Base-by-base conservation (phyloP, 2,329 filamentous ascomycete genomes). In the Neonectria punicea region DNA sequence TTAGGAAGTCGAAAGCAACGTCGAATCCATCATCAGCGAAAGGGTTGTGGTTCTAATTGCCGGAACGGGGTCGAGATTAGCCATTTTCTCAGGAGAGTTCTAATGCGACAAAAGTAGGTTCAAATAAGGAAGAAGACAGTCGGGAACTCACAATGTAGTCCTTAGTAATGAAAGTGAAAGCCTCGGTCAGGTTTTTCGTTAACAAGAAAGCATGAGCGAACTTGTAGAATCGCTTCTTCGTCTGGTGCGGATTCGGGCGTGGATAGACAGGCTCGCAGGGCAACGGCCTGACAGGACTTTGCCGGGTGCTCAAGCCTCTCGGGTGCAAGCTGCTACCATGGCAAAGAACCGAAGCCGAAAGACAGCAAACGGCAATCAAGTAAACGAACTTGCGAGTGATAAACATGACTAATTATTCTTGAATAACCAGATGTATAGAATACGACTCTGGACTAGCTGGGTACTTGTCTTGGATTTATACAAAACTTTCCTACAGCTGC, bases 121-220 rank as follows among this genome's bases (percentile, higher is more conserved):
- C 6, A 16, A 39, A 6, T 6, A 9, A 1, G 2, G 1, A 16
- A 6, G 5, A n/a, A 3, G 36, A 39, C 39, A 9, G 30, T 28
- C 18, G 14, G 2, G 4, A 13, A 39, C 56, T 51, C 25, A 58
- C 56, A 25, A 18, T 58, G 9, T 58, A 58, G 16, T 30, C 20
- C 1, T 32, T 32, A 11, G 44, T 14, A n/a, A 58, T 58, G 5
- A 51, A 58, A 4, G 14, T 7, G 22, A 58, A 58, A 14, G 56
- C 56, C 20, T 51, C 56, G 3, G 56, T 58, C 14, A 58, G 6
- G 14, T 58, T 43, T 7, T 51, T 58, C 2, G 8, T 32, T 3
- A 58, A 11, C 9, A 58, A 5, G 22, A 58, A 58, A 2, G 56
- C 56, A 11, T 58, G 32, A 4, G 56, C 46, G 18, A 58, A 58